phyloP scores from a whole-genome alignment of 371 early-diverging fungal species.

The Circinella umbellata region DNA sequence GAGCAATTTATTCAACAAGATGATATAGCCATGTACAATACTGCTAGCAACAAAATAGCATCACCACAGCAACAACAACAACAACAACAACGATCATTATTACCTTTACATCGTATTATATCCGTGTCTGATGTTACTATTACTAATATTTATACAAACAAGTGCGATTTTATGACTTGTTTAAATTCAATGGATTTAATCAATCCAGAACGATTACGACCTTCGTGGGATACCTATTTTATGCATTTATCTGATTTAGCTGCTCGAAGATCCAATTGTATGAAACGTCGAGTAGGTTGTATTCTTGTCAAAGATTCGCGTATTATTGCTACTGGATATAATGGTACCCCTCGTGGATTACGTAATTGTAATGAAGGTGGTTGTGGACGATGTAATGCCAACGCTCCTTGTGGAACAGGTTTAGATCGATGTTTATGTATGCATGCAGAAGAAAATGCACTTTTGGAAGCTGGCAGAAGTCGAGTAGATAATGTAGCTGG shows the following conservation, averaged over 20 bases:
- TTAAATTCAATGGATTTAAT: slow-evolving; percentile 53
- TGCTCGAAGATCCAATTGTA: slow-evolving; percentile 87
- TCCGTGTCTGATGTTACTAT: slow-evolving; percentile 63
- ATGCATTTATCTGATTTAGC: slow-evolving; percentile 94
- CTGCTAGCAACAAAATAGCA: slow-evolving; percentile 1
- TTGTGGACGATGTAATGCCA: slow-evolving; percentile 91
- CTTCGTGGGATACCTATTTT: slow-evolving; percentile 97
- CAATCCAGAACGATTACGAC: slow-evolving; percentile 78
- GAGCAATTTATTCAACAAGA: slow-evolving; percentile 42
- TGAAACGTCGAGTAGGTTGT: slow-evolving; percentile 98
- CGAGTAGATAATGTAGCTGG: slow-evolving; percentile 67
- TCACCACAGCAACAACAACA: slow-evolving; percentile 10
- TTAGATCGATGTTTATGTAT: slow-evolving; percentile 94
- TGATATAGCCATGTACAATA: slow-evolving; percentile 47
- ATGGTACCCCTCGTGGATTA: slow-evolving; percentile 94
- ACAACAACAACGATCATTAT: not conserved
- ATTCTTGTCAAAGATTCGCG: slow-evolving; percentile 90
- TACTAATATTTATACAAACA: slow-evolving; percentile 57
- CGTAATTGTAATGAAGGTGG: slow-evolving; percentile 96
- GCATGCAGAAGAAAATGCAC: slow-evolving; percentile 99
- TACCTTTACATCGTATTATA: slow-evolving; percentile 51
- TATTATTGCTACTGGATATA: slow-evolving; percentile 97
- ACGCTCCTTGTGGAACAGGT: slow-evolving; percentile 73
- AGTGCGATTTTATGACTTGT: slow-evolving; percentile 26
- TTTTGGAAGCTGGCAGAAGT: slow-evolving; percentile 93